Conservation (phyloP, 768 basidiomycete genomes). For the Dentipellis fragilis region DNA sequence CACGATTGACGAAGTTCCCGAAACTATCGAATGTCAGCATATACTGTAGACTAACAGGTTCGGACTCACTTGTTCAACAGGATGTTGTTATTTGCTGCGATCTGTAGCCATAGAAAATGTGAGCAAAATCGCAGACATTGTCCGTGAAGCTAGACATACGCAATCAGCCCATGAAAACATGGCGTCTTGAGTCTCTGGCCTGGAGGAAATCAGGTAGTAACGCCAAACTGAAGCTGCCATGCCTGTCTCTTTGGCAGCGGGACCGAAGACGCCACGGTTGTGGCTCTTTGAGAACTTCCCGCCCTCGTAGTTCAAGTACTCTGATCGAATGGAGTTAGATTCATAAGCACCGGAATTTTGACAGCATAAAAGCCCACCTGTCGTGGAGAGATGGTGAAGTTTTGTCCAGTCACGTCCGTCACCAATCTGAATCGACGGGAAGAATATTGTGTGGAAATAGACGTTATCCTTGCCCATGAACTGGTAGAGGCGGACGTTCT, state of each 20-base stretch:
- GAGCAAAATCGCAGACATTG: neutral
- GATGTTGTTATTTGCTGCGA: slow-evolving; percentile 87
- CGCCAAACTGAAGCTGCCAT: slow-evolving; percentile 94
- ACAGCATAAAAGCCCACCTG: slow-evolving; percentile 46
- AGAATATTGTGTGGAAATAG: slow-evolving; percentile 96
- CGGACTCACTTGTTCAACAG: slow-evolving; percentile 77
- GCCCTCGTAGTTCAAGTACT: slow-evolving; percentile 96
- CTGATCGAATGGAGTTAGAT: slow-evolving; percentile 27
- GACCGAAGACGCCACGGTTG: slow-evolving; percentile 94
- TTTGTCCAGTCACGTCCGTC: slow-evolving; percentile 91
- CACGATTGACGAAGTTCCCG: slow-evolving; percentile 95
- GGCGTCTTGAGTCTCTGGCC: slow-evolving; percentile 90
- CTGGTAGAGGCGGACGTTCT: slow-evolving; percentile 86
- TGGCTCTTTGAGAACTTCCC: slow-evolving; percentile 98
- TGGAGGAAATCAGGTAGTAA: slow-evolving; percentile 85
- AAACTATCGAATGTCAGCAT: slow-evolving; percentile 39
- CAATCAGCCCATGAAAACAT: slow-evolving; percentile 97
- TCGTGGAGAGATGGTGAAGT: slow-evolving; percentile 89
- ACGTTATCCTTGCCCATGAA: slow-evolving; percentile 99
- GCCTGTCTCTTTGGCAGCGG: slow-evolving; percentile 86
- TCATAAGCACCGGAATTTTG: neutral
- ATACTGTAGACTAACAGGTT: neutral
- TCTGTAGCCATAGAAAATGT: slow-evolving; percentile 30
- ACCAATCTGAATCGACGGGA: slow-evolving; percentile 81
- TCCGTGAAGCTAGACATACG: slow-evolving; percentile 34